Percentiles rank a stretch among this genome's conserved stretches.
phyloP scores from a whole-genome alignment of 202 grass and related monocot genomes.

The Elaeis oleifera region DNA sequence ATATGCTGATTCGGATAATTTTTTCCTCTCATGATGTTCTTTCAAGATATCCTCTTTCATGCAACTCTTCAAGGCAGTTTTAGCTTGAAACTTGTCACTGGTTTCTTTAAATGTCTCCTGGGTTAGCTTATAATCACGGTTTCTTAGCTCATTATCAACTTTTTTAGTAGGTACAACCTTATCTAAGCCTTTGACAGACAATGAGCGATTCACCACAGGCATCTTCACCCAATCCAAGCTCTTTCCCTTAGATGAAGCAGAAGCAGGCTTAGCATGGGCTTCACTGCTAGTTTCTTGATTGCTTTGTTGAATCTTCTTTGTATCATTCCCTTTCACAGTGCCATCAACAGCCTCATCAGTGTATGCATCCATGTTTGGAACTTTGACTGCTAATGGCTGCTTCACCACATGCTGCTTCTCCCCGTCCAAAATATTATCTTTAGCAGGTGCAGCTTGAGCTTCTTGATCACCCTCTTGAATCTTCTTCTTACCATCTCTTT shows the following conservation, averaged over 20 bases:
- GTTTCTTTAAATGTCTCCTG: no score
- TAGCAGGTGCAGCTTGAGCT: not conserved
- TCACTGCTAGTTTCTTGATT: not conserved
- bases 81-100: no score
- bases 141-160: no score
- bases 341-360: not conserved
- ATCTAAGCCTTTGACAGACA: no score
- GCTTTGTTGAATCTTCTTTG: not conserved
- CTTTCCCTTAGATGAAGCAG: not conserved
- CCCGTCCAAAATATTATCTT: not conserved
- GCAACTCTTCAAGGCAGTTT: no score
- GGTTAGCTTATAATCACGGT: no score
- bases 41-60: not conserved
- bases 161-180: no score
- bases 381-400: not conserved
- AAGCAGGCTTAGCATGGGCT: slow-evolving; percentile 8
- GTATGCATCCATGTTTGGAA: not conserved
- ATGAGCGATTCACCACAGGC: not conserved
- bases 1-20: not conserved
- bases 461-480: no score
- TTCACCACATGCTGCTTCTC: slow-evolving; percentile 1
- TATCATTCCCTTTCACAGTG: not conserved
- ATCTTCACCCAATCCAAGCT: slow-evolving; percentile 22
- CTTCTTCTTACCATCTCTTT: no score
- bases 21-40: not conserved